Conservation (phyloP, 129 eudicot species). For the Artemisia tridentata region DNA sequence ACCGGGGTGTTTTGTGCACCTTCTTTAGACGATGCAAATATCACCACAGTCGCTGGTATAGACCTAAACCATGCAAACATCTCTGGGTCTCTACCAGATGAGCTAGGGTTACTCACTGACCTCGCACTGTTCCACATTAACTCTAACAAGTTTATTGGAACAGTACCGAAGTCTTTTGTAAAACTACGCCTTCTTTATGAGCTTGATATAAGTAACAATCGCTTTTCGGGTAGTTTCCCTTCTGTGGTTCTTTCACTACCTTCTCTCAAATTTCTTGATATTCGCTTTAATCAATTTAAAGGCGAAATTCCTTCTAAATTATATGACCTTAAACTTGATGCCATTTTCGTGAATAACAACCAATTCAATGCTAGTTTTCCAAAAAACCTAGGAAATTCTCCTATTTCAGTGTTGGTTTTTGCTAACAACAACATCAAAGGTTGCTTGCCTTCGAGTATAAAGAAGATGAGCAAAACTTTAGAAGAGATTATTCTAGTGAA, state of each 20-base stretch:
- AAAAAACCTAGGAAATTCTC: slow-evolving; percentile 54
- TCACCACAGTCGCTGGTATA: slow-evolving; percentile 68
- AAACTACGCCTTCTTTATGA: slow-evolving; percentile 53
- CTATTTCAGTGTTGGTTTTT: slow-evolving; percentile 68
- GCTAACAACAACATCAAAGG: slow-evolving; percentile 69
- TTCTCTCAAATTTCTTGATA: slow-evolving; percentile 54
- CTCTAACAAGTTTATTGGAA: slow-evolving; percentile 56
- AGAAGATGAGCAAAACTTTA: slow-evolving; percentile 51
- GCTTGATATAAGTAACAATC: slow-evolving; percentile 77
- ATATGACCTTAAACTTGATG: slow-evolving; percentile 70
- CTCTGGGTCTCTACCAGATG: slow-evolving; percentile 55
- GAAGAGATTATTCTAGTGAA: slow-evolving; percentile 62
- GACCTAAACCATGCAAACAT: slow-evolving; percentile 70
- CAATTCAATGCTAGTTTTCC: slow-evolving; percentile 45
- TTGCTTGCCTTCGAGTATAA: slow-evolving; percentile 64
- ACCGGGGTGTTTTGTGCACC: slow-evolving; percentile 85
- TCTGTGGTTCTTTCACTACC: slow-evolving; percentile 49
- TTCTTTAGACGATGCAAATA: slow-evolving; percentile 46
- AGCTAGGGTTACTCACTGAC: slow-evolving; percentile 60
- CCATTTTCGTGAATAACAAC: slow-evolving; percentile 76
- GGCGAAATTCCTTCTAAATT: slow-evolving; percentile 55
- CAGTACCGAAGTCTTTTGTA: slow-evolving; percentile 43
- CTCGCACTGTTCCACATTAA: slow-evolving; percentile 68
- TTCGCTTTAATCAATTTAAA: slow-evolving; percentile 56
- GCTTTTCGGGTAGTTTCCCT: slow-evolving; percentile 64